Conservation (phyloP, 202 grass and related monocot genomes). For the Zoysia matrella region DNA sequence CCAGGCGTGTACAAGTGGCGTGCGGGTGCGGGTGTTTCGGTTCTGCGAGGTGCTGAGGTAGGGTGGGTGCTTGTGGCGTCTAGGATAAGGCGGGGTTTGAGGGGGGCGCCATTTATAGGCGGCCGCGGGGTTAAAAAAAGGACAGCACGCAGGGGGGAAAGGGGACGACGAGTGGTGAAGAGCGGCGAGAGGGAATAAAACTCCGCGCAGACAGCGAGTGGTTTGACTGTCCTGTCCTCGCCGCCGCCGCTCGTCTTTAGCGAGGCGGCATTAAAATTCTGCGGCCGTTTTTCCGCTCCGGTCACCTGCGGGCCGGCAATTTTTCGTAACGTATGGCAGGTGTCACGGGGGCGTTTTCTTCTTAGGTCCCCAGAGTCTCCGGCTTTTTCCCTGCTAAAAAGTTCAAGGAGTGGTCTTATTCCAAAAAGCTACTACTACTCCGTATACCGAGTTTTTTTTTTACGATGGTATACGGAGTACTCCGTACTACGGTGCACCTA, state of each 20-base stretch:
- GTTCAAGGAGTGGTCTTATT: no score
- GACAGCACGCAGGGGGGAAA: conserved; percentile 25
- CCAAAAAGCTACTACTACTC: no score
- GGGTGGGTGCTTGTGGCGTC: not conserved
- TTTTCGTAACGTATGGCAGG: no score
- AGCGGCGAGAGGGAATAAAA: conserved; percentile 52
- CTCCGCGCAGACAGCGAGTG: conserved; percentile 63
- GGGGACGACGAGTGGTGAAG: conserved; percentile 33
- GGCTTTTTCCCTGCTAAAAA: no score
- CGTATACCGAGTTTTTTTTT: no score
- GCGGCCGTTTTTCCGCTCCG: no score
- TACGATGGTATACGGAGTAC: no score
- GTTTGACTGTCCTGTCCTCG: conserved; percentile 62
- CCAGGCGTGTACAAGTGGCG: conserved; percentile 40
- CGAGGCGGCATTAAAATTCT: no score
- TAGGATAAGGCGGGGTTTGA: conserved; percentile 37
- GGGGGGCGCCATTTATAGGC: conserved; percentile 52
- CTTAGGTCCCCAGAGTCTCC: no score
- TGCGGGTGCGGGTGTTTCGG: conserved; percentile 28
- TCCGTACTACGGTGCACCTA: no score
- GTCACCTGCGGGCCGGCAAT: no score
- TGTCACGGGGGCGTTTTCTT: no score
- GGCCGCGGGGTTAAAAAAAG: conserved; percentile 47
- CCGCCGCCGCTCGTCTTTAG: not conserved
- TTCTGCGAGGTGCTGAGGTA: not conserved